Evolutionary conservation across 352 stramenopile genomes (phyloP), one percentile per base, ranked within the genome.

Genomic region (Globisporangium spiculum): DNA sequence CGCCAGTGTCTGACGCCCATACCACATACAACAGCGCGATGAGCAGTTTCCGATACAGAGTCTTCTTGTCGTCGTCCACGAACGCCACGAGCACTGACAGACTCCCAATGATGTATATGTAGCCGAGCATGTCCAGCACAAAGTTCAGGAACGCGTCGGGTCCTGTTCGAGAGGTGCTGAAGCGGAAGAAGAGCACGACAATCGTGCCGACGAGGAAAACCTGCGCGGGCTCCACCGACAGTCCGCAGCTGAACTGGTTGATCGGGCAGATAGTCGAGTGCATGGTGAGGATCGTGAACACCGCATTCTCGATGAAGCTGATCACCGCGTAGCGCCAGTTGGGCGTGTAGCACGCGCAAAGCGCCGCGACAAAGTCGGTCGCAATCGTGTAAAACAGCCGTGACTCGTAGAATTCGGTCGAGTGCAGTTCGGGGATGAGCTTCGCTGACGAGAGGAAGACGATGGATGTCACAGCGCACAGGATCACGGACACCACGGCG

Each of bases 1-100:
- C 96, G 52, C 93, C 94, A 1, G 98, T 94, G 75, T 99, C 97
- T 32, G 88, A 92, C 52, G 73, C 79, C 84, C 84, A 93, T 10
- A 93, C 80, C 32, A 93, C 84, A 44, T 84, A 87, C 16, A 90
- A 74, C 44, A 93, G 72, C 48, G 81, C 77, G 16, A 93, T 89
- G 30, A 90, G 75, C 53, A 88, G 68, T 67, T 88, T 89, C 26
- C 84, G 82, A 32, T 86, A 86, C 7, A 76, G 1, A 77, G 63
- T 61, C 56, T 61, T 61, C 63, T 79, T 74, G 32, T 86, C 78
- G 38, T 89, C 81, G 54, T 91, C 83, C 38, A 93, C 77, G 64
- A 91, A 85, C 1, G 81, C 81, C 27, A 90, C 74, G 53, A 91
- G 75, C 18, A 87, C 73, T 4, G 81, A 88, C 16, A 93, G 70